Base-by-base conservation (phyloP, 768 basidiomycete species). In the Paxillus rubicundulus region DNA sequence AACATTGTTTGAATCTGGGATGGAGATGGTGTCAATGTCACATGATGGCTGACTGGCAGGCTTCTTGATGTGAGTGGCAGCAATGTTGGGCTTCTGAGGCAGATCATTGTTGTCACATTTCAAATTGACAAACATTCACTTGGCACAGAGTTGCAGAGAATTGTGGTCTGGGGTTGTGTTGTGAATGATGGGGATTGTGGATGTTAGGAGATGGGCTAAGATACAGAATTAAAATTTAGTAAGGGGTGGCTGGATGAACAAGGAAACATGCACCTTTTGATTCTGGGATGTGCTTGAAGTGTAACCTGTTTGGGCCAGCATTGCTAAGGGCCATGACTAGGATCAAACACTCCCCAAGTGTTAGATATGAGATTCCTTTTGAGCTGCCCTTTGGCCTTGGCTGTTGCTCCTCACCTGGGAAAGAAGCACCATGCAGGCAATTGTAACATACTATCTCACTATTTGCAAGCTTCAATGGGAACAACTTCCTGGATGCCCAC, bases 321-420 rank as follows among this genome's bases (percentile, higher is more conserved):
- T 38, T 4, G 6, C n/a, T 38, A 9, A 38, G 16, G 37, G 37
- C 37, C 5, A 24, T 27, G n/a, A 42, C 13, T 3, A 53, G 40
- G 0, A 16, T 17, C 5, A 27, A 28, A 33, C 52, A 53, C 2
- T 56, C 53, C 0, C 17, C 4, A 4, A 55, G 38, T 0, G 18
- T 28, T 13, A 56, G 53, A n/a, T 49, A 38, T 0, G 37, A 54
- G 1, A 56, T 56, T 0, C 55, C 53, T 14, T 56, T 56, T 6
- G 46, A 53, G 2, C 27, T 16, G 0, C n/a, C 18, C 32, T 55
- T 56, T 1, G 47, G 27, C 40, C 48, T 13, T 27, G 48, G 27
- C 2, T 18, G 17, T n/a, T 5, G 24, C 4, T 55, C 40, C 14
- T 55, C 24, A 1, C 55, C 38, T 3, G 55, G 47, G 1, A 55